Evolutionary conservation across 257 asterid species (phyloP).

Genomic region (Rhazya stricta): DNA sequence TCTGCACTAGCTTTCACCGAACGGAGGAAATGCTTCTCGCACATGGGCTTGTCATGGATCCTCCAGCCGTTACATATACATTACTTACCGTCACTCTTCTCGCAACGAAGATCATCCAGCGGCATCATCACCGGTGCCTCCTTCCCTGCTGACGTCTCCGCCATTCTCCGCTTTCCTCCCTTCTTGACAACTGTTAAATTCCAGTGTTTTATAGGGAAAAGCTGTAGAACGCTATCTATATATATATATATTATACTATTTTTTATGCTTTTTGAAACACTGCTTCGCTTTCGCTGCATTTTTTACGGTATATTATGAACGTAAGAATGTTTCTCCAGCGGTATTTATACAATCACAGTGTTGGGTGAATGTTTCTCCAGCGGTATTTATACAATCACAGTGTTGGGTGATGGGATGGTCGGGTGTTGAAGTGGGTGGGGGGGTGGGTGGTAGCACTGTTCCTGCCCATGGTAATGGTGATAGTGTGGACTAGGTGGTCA

Average conservation of each 20-base stretch:
- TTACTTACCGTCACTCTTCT: conserved; percentile 17
- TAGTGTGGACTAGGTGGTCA: too few species aligned
- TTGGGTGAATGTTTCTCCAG: too few species aligned
- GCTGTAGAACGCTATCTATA: background rate
- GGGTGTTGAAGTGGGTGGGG: too few species aligned
- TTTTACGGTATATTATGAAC: too few species aligned
- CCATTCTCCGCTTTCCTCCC: conserved; percentile 15
- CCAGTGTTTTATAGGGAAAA: conserved; percentile 11
- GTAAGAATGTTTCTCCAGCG: too few species aligned
- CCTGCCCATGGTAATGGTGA: too few species aligned
- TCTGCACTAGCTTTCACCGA: background rate
- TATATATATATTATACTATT: background rate
- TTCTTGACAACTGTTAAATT: conserved; percentile 4
- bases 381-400: too few species aligned
- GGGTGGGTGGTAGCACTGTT: too few species aligned
- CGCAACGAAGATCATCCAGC: conserved; percentile 33
- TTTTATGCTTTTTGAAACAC: background rate
- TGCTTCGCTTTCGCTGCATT: background rate
- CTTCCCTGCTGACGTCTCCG: background rate
- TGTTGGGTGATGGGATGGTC: too few species aligned
- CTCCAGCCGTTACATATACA: conserved; percentile 36
- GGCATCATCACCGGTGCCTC: background rate
- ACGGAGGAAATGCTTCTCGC: conserved; percentile 30
- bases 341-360: too few species aligned
- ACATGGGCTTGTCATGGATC: conserved; percentile 16